phyloP scores from a whole-genome alignment of 2,329 filamentous ascomycete genomes.

The Ceratocystis colombiana region DNA sequence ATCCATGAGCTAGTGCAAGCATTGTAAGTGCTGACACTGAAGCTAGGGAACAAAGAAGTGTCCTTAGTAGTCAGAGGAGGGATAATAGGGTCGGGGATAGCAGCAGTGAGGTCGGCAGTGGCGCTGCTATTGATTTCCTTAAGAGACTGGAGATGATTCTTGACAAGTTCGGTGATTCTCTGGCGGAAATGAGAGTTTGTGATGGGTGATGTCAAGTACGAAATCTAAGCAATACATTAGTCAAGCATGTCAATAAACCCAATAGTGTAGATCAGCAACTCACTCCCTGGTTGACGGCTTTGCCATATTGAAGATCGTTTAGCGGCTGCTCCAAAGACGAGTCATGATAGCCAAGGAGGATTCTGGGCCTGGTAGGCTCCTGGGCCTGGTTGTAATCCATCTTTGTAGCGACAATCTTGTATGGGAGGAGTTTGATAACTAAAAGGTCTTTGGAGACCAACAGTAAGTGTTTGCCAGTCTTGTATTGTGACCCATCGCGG shows the following conservation, averaged over 20 bases:
- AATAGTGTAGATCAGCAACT: conserved; percentile 31
- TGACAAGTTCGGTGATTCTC: conserved; percentile 54
- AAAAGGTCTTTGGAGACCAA: neutral
- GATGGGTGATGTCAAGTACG: conserved; percentile 67
- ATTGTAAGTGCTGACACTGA: conserved; percentile 61
- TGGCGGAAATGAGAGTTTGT: conserved; percentile 64
- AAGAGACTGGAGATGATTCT: conserved; percentile 43
- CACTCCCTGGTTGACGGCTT: conserved; percentile 60
- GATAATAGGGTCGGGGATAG: conserved; percentile 47
- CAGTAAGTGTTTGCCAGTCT: neutral
- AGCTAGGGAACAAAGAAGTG: conserved; percentile 59
- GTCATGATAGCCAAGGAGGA: conserved; percentile 56
- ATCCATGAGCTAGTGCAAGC: conserved; percentile 86
- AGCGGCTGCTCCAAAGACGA: conserved; percentile 51
- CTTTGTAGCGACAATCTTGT: too few relatives aligned
- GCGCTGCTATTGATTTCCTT: conserved; percentile 35
- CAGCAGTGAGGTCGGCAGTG: conserved; percentile 38
- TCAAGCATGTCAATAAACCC: neutral
- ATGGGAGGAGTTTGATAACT: neutral
- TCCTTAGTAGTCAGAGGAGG: conserved; percentile 69
- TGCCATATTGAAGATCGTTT: conserved; percentile 52
- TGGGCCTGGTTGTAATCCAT: conserved; percentile 17
- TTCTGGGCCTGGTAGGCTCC: conserved; percentile 15
- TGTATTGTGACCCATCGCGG: neutral
- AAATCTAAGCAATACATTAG: conserved; percentile 47